Evolutionary conservation across 2,329 filamentous ascomycete genomes (phyloP).

Genomic region (Penicillium verrucosum): DNA sequence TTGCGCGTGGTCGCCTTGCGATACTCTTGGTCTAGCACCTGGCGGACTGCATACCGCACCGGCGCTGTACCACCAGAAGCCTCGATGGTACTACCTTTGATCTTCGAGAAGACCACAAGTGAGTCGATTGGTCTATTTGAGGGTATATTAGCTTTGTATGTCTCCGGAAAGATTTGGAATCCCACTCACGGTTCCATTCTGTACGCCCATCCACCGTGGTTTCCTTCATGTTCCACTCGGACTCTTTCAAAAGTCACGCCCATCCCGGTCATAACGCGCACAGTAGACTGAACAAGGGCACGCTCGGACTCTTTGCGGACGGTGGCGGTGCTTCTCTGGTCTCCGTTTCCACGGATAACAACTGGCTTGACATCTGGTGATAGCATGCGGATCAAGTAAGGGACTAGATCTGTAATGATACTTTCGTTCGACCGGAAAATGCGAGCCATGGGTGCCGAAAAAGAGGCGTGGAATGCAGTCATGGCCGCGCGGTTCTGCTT

Average conservation of each 20-base stretch:
- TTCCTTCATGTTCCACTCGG: conserved; percentile 68
- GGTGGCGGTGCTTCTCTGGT: conserved; percentile 67
- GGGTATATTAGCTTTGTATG: conserved; percentile 7
- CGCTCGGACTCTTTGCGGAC: conserved; percentile 86
- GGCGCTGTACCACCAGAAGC: conserved; percentile 60
- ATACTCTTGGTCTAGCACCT: conserved; percentile 89
- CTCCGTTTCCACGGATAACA: conserved; percentile 68
- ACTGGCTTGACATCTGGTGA: conserved; percentile 90
- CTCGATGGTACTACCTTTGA: conserved; percentile 41
- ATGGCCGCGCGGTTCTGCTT: conserved; percentile 75
- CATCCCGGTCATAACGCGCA: conserved; percentile 76
- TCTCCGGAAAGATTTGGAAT: neutral
- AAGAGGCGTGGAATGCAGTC: conserved; percentile 66
- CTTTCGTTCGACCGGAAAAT: conserved; percentile 76
- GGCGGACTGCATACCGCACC: conserved; percentile 86
- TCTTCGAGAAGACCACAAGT: conserved; percentile 62
- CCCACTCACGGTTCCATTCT: conserved; percentile 84
- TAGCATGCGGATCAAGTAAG: conserved; percentile 78
- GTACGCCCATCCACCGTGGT: conserved; percentile 72
- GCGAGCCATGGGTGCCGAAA: conserved; percentile 69
- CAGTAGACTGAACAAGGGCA: conserved; percentile 72
- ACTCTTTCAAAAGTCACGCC: conserved; percentile 78
- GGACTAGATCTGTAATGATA: conserved; percentile 77
- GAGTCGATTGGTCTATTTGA: conserved; percentile 64
- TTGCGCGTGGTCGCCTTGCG: conserved; percentile 67